Percentiles rank a stretch among this genome's conserved stretches.
Conservation (phyloP, 2,329 filamentous ascomycete genomes). For the Exophiala mesophila region DNA sequence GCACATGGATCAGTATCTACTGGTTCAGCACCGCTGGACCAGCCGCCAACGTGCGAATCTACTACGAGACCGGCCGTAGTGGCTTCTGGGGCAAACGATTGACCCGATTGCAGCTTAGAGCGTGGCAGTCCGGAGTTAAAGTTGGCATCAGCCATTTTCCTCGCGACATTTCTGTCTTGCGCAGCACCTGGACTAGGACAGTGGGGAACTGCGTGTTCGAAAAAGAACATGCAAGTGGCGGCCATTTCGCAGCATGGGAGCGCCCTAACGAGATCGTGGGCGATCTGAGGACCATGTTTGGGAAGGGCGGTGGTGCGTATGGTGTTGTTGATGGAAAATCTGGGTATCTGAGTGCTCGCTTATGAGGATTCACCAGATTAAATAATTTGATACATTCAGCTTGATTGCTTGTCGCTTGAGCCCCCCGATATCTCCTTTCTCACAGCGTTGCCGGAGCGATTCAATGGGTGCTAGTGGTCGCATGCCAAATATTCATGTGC, state of each 20-base stretch:
- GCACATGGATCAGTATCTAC: conserved; percentile 71
- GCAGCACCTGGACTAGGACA: conserved; percentile 47
- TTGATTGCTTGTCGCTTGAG: too few relatives aligned
- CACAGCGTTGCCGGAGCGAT: too few relatives aligned
- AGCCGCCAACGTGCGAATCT: conserved; percentile 58
- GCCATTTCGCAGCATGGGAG: conserved; percentile 53
- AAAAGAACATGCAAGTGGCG: conserved; percentile 40
- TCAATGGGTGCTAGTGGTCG: too few relatives aligned
- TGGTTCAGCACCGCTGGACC: conserved; percentile 66
- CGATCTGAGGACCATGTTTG: conserved; percentile 47
- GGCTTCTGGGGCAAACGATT: conserved; percentile 14
- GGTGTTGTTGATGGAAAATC: conserved; percentile 32
- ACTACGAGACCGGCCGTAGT: conserved; percentile 59
- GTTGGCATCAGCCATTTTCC: conserved; percentile 51
- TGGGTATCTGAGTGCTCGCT: conserved; percentile 29
- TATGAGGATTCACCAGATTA: not conserved
- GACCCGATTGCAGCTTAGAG: conserved; percentile 11
- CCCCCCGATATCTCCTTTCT: too few relatives aligned
- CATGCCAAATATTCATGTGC: too few relatives aligned
- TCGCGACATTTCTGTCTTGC: conserved; percentile 46
- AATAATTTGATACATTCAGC: not conserved
- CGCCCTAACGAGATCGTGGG: conserved; percentile 42
- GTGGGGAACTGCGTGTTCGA: conserved; percentile 49
- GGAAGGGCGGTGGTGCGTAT: conserved; percentile 37
- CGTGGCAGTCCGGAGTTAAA: conserved; percentile 46